Base-by-base conservation (phyloP, 768 basidiomycete genomes). In the Boletus vinaceobasis region DNA sequence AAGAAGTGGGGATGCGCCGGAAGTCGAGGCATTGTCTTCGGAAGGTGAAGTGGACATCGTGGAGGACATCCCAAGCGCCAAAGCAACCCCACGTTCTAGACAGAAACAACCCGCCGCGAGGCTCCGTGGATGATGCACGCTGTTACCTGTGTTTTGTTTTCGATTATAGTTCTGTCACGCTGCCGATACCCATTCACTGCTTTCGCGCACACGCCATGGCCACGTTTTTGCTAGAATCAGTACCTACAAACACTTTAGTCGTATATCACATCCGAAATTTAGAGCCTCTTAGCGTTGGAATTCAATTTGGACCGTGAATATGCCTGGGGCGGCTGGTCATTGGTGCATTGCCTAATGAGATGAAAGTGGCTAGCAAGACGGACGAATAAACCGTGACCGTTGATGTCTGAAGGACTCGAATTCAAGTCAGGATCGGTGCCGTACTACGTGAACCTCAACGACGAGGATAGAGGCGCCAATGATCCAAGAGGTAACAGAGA, bases 21-120 rank as follows among this genome's bases (percentile, higher is more conserved):
- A 63, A 17, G 54, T 57, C 5, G 68, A 65, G 15, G 48, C 38
- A 7, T 21, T 61, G 36, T 65, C 68, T 42, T 75, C 75, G 19
- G 75, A 77, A 47, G 71, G 70, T n/a, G 75, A 76, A 45, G 71
- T 77, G 6, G 70, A 73, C 32, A 71, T 77, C 32, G 66, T 75
- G 36, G 70, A 72, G 36, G 75, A 73, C 26, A n/a, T 53, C 9
- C 55, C 53, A 21, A 50, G 23, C 5, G 26, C 55, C 55, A 63
- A 61, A 29, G 47, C 42, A 17, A 35, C 52, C 4, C 27, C 58
- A 6, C 52, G 53, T 45, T 46, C 50, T 36, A 61, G 42, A 52
- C 55, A 51, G 54, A 59, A 48, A 19, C 65, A 50, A 43, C 55
- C 15, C 21, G 64, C 63, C 10, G 39, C 9, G 37, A 73, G 70